These are phyloP conservation scores for Aspergillus conjunctus DNA, from an alignment of 495 filamentous ascomycete genomes.

Conservation along the genomic window DNA sequence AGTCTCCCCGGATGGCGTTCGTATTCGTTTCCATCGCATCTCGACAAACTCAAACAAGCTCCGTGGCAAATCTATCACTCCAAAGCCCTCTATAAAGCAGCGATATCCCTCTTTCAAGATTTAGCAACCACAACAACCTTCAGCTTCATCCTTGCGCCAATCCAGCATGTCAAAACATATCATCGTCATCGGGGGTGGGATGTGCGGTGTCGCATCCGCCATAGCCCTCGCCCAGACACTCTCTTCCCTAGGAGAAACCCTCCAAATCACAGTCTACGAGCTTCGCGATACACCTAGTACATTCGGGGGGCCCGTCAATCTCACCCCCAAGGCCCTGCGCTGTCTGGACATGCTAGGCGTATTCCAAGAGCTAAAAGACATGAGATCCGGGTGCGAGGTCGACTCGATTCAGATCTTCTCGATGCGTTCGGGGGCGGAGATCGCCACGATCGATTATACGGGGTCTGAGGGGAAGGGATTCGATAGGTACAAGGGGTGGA, in stretches of 20 bases:
- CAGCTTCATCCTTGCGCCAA: no score
- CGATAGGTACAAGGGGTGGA: constrained; percentile 38
- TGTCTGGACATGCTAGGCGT: constrained; percentile 52
- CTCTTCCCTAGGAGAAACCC: constrained; percentile 8
- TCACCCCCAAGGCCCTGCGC: constrained; percentile 55
- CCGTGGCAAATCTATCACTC: no score
- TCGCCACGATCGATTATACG: constrained; percentile 30
- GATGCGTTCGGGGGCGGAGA: constrained; percentile 19
- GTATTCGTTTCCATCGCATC: no score
- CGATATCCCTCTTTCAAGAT: no score
- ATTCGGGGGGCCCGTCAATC: constrained; percentile 55
- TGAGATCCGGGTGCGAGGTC: constrained; percentile 44
- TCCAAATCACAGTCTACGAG: constrained; percentile 49
- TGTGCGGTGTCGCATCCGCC: constrained; percentile 32
- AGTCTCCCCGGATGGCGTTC: no score
- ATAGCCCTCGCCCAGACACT: constrained; percentile 32
- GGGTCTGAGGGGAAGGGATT: constrained; percentile 34
- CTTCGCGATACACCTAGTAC: constrained; percentile 42
- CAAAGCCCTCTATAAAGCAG: no score
- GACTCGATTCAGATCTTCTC: constrained; percentile 42
- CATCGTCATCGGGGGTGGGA: constrained; percentile 32
- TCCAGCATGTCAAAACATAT: no score
- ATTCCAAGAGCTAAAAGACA: constrained; percentile 29
- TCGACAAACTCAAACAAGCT: no score
- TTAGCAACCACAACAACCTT: not conserved